These are phyloP conservation scores for Naganishia cerealis DNA, from an alignment of 1,284 basidiomycete species.

Conservation along the genomic window DNA sequence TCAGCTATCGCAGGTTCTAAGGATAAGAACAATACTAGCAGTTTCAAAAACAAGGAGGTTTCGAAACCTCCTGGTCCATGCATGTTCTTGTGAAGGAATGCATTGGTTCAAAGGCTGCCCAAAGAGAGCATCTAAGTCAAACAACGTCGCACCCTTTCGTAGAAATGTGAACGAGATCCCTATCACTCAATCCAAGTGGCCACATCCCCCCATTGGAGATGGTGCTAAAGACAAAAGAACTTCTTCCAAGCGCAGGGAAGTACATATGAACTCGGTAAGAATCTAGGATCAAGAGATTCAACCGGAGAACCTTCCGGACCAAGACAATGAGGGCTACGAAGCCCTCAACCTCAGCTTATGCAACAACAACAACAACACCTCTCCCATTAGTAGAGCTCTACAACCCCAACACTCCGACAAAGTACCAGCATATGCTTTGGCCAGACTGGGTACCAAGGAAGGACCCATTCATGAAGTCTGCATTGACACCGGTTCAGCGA, in stretches of 20 bases:
- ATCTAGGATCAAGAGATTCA: neutral
- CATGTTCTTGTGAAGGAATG: slow-evolving; percentile 5
- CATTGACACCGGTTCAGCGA: no score
- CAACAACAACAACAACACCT: no score
- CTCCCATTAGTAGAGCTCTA: no score
- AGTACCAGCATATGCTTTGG: neutral
- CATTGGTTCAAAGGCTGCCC: slow-evolving; percentile 18
- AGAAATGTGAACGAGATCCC: slow-evolving; percentile 1
- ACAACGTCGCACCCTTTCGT: slow-evolving; percentile 1
- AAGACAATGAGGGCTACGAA: slow-evolving; percentile 6
- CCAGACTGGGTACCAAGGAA: slow-evolving; percentile 2
- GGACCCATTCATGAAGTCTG: slow-evolving; percentile 5
- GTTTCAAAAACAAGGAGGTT: neutral
- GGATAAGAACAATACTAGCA: neutral
- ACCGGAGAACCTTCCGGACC: slow-evolving; percentile 2
- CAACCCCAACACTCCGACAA: slow-evolving; percentile 2
- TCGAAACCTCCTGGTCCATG: neutral
- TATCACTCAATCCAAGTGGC: neutral
- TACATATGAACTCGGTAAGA: neutral
- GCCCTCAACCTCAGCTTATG: neutral
- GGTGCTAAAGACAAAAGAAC: no score
- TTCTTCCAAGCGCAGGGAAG: no score
- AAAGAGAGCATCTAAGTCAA: neutral
- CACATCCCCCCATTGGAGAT: neutral
- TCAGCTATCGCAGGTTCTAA: neutral